phyloP scores from a whole-genome alignment of 164 flowering plant species.

The Annona cherimola region DNA sequence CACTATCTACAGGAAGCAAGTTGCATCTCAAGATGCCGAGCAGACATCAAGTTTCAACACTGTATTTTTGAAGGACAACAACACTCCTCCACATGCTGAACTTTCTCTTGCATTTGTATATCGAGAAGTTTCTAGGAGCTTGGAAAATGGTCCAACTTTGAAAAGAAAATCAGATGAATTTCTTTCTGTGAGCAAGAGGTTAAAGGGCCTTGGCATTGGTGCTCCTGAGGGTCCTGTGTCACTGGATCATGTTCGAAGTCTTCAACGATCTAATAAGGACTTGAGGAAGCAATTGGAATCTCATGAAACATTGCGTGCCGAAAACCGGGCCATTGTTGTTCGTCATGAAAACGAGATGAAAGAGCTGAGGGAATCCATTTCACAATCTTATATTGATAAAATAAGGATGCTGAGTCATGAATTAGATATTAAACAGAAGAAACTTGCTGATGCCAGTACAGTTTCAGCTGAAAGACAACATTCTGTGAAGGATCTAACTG shows the following conservation, averaged over 20 bases:
- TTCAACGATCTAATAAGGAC: conserved; percentile 94
- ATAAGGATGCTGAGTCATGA: conserved; percentile 36
- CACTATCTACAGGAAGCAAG: conserved; percentile 50
- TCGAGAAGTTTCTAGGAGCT: conserved; percentile 50
- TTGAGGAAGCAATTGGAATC: conserved; percentile 82
- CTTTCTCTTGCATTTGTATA: conserved; percentile 76
- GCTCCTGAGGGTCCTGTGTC: conserved; percentile 94
- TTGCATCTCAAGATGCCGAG: conserved; percentile 28
- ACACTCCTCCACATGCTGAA: conserved; percentile 57
- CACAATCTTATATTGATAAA: conserved; percentile 50
- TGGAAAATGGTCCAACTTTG: conserved; percentile 25
- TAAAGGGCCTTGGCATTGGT: conserved; percentile 88
- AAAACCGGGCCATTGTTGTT: conserved; percentile 47
- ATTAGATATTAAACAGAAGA: conserved; percentile 60
- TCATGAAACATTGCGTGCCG: conserved; percentile 60
- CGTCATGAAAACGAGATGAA: conserved; percentile 74
- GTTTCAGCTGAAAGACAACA: conserved; percentile 66
- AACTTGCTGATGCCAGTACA: conserved; percentile 42
- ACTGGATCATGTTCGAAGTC: conserved; percentile 92
- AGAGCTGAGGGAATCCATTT: conserved; percentile 52
- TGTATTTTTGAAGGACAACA: conserved; percentile 72
- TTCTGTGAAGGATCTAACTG: conserved; percentile 62
- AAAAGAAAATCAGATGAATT: conserved; percentile 86
- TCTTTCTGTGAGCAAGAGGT: conserved; percentile 60
- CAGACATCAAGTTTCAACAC: conserved; percentile 17